Evolutionary conservation across 2,329 filamentous ascomycete species (phyloP), one percentile per base, ranked within the genome.

Genomic region (Ceratocystis colombiana): DNA sequence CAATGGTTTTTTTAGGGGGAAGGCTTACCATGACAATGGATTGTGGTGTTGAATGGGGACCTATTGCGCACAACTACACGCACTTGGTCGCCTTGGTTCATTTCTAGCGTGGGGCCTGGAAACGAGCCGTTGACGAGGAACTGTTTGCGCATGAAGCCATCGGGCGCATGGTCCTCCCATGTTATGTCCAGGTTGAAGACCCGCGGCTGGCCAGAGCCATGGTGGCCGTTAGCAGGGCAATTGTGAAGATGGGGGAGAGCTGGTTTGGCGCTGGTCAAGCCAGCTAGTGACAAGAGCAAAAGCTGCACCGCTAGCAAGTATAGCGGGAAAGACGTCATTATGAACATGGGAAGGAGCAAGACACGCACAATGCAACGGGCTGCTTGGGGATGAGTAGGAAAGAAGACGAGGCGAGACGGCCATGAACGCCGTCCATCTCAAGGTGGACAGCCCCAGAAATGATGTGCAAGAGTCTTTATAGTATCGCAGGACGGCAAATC

Each of bases 101-200:
- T 76, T 61, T 80, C 77, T 7, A 88, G 77, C 1, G 77, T 74
- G 0, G 86, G 86, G 0, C 84, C 87, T 0, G 86, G 85, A 62
- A 82, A 84, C 70, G 83, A 77, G 10, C 80, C 80, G 69, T 88
- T 87, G 70, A 85, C 74, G 53, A 86, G 74, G 68, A 79, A 70
- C 73, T 80, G 77, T 50, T 77, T 69, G 12, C 77, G 73, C 0
- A 72, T 67, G 66, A 77, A 74, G 28, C 82, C 82, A 72, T 79
- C 76, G 0, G 78, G 78, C 0, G 76, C 74, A 41, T 75, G 65
- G 0, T 72, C 70, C 22, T 75, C 73, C 75, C 76, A 78, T 4
- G 76, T 77, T 33, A 76, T 50, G 2, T 66, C 69, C 1, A 76
- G 69, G 28, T 72, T 70, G 46, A 74, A 76, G 20, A 28, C 30